Base-by-base conservation (phyloP, 306 rosid genomes). In the cucumber (Cucumis sativus) region DNA sequence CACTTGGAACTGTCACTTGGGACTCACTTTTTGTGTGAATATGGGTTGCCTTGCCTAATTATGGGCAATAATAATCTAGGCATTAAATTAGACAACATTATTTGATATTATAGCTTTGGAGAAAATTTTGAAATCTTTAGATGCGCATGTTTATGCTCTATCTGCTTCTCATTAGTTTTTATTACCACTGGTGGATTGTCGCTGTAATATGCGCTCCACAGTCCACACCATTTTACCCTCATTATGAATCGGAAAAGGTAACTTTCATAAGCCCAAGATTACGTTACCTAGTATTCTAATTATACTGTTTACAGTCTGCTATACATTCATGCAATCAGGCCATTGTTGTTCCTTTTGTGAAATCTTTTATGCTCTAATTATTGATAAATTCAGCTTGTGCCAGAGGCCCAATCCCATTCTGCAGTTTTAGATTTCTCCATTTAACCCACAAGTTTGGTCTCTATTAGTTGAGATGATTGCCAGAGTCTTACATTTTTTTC, bases 11-110 rank as follows among this genome's bases (percentile, higher is more conserved):
- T 52, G 52, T 33, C 71, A 61, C 74, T 43, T 52, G 80, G 66
- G 74, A 85, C 62, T 78, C 54, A 76, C 72, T 62, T 76, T 49
- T 64, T 76, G 41, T 18, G 83, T 28, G 65, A 28, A 80, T 81
- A 86, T 85, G 77, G 88, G 66, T 79, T 72, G 83, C 76, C 83
- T 79, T 75, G 84, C 76, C 84, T 87, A 79, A 87, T 85, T 79
- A 87, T 90, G 77, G 79, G 78, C 72, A 84, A 87, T 90, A 82
- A 88, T 90, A 80, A 82, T 82, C 81, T 47, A 80, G 75, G 68
- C 80, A 76, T 82, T 75, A 82, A 85, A 79, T 81, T 84, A 84
- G 89, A 88, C 97, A 91, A 62, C 87, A 93, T 87, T 79, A 89
- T 91, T 84, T 71, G 83, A 84, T 59, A 85, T 86, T 80, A 87